Evolutionary conservation across 164 flowering plant species (phyloP), one percentile per base, ranked within the genome.

Genomic region (Annona squamosa): DNA sequence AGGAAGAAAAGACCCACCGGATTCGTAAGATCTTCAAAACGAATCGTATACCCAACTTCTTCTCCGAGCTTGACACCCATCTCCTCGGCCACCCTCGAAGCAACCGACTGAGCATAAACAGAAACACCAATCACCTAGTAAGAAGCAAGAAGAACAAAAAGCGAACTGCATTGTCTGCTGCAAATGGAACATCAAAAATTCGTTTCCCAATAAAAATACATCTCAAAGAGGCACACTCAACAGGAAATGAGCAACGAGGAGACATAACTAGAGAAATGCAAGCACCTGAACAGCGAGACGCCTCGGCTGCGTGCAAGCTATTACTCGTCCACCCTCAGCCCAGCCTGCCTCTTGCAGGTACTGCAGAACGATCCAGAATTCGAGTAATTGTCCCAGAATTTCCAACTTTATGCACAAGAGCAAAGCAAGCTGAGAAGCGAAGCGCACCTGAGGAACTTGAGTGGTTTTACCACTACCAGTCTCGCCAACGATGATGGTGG

Each of bases 401-500:
- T 16, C 2, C 59, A 52, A 9, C 2, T 9, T 10, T 52, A 52
- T 16, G 13, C 59, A 52, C 13, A 52, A 10, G 3, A 4, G 3
- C 9, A 26, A 26, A 56, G 9, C 48, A 43, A 2, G 10, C 19
- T 26, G 48, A 41, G 47, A 45, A 26, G 1, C 61, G 17, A 46
- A 68, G 42, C 46, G 56, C 59, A 91, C 98, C 94, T 91, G 99
- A 74, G 99, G 98, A 69, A 95, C 91, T 76, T 95, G 99, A 69
- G 99, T 95, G 78, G 98, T 95, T 82, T 93, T 91, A 10, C 99
- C 99, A 68, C 99, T 91, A 17, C 99, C 99, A 18, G 98, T 95
- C 81, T 95, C 97, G 12, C 99, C 99, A 63, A 95, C 98, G 42
- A 95, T 66, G 46, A 95, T 82, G 65, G 91, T 87, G 56, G 98